These are phyloP conservation scores for Oenanthe sinensis DNA, from an alignment of 129 eudicot genomes.

Conservation along the genomic window DNA sequence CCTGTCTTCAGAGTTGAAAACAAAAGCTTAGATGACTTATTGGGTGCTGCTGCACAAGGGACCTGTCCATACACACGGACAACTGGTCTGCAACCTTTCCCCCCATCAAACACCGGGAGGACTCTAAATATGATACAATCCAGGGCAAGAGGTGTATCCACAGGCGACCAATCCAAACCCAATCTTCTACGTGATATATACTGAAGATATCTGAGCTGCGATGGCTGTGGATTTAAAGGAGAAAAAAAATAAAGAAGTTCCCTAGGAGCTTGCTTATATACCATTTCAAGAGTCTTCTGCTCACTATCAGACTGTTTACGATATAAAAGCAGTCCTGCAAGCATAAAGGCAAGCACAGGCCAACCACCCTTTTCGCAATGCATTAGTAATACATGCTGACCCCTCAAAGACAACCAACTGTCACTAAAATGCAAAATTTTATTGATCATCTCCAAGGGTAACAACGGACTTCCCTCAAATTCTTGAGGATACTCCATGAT, in stretches of 20 bases:
- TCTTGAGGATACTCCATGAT: constrained; percentile 68
- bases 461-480: constrained; percentile 52
- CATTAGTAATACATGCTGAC: constrained; percentile 55
- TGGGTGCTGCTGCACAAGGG: constrained; percentile 46
- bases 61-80: constrained; percentile 83
- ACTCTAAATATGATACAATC: constrained; percentile 63
- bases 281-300: constrained; percentile 62
- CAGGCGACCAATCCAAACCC: constrained; percentile 77
- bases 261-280: constrained; percentile 56
- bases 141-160: constrained; percentile 66
- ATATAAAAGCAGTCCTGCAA: constrained; percentile 53
- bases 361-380: constrained; percentile 66
- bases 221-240: constrained; percentile 87
- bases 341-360: constrained; percentile 68
- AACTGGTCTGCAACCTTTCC: constrained; percentile 81
- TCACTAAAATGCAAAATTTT: constrained; percentile 57
- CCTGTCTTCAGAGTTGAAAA: constrained; percentile 47
- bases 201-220: constrained; percentile 91
- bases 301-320: constrained; percentile 52
- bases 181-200: constrained; percentile 70
- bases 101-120: constrained; percentile 59
- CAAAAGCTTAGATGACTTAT: constrained; percentile 57
- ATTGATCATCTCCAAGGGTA: constrained; percentile 58
- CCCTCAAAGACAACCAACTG: constrained; percentile 55
- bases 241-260: constrained; percentile 71